Base-by-base conservation (phyloP, 73 alveolate species). In the Paramecium sexaurelia region DNA sequence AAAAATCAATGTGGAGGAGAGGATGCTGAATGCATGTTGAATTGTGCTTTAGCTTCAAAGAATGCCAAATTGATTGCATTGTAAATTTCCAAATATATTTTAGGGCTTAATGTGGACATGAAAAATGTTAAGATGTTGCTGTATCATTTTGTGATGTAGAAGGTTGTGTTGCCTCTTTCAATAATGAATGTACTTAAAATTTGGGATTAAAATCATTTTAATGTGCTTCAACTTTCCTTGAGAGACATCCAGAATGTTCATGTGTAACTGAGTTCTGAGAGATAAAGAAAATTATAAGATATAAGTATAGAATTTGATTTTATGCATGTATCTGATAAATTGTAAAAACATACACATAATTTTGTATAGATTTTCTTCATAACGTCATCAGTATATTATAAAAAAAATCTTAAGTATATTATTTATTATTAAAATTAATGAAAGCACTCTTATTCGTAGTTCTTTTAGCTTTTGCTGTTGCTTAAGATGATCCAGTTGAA, bases 241-340 rank as follows among this genome's bases (percentile, higher is more conserved):
- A 78, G 8, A 78, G 90, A 78, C 68, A 78, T 43, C 43, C 90
- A 37, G 68, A 78, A 78, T 78, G 90, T 61, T 32, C 45, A 78
- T 78, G 90, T 26, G 90, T 78, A 20, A 43, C 43, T 27, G 86
- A 51, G 67, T 10, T 35, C 86, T 71, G 36, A 33, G 2, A 26
- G 13, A 19, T 17, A 39, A 1, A 17, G 22, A 20, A 36, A 39
- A 5, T 27, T 19, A 73, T 9, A 35, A 7, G 87, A 73, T 33
- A 36, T 73, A 20, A 36, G 55, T 20, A 51, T 51, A 51, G 67
- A 61, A 29, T 61, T 13, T 61, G 39, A 61, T 61, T 10, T 22
- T 61, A 32, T 61, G 47, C 83, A 11, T 29, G 26, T 61, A 61
- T 61, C 83, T 61, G 11, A 11, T 61, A 51, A 61, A 26, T 61